Evolutionary conservation across 2,329 filamentous ascomycete genomes (phyloP).

Genomic region (Aciculosporium take): DNA sequence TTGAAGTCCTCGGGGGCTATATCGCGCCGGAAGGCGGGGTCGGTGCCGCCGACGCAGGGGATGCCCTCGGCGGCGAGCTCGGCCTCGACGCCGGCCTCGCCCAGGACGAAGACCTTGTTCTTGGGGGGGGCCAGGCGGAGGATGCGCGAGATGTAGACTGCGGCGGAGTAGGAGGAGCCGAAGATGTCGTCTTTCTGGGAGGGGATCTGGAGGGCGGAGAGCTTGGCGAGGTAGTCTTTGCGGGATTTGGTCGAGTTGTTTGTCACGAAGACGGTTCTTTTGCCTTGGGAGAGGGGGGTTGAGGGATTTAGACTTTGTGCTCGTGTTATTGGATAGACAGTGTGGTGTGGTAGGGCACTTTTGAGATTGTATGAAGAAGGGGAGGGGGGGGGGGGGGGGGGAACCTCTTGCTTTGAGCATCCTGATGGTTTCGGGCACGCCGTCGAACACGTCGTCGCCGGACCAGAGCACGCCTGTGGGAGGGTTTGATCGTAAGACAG

Average conservation of each 20-base stretch:
- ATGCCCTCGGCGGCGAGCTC: slow-evolving; percentile 73
- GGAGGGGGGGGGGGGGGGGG: neutral
- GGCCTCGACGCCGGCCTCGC: slow-evolving; percentile 80
- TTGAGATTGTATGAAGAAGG: neutral
- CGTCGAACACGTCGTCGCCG: slow-evolving; percentile 77
- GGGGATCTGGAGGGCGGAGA: slow-evolving; percentile 67
- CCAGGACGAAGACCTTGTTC: slow-evolving; percentile 89
- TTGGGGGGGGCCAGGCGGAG: slow-evolving; percentile 62
- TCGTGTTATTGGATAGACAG: too few relatives aligned
- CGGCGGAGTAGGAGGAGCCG: slow-evolving; percentile 84
- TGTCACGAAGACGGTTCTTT: slow-evolving; percentile 88
- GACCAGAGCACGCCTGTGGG: slow-evolving; percentile 85
- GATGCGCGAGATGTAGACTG: slow-evolving; percentile 91
- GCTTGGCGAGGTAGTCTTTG: slow-evolving; percentile 82
- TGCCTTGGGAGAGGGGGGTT: slow-evolving; percentile 47
- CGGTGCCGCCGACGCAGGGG: slow-evolving; percentile 73
- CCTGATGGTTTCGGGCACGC: slow-evolving; percentile 71
- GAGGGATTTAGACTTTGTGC: too few relatives aligned
- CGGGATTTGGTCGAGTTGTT: slow-evolving; percentile 98
- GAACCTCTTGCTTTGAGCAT: slow-evolving; percentile 68
- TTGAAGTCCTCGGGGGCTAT: slow-evolving; percentile 70
- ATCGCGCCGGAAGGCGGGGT: slow-evolving; percentile 61
- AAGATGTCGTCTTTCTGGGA: slow-evolving; percentile 82
- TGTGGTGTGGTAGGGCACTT: too few relatives aligned
- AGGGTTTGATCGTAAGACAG: too few relatives aligned